These are phyloP conservation scores for Omphalotus guepiniiformis DNA, from an alignment of 768 basidiomycete genomes.

Conservation along the genomic window DNA sequence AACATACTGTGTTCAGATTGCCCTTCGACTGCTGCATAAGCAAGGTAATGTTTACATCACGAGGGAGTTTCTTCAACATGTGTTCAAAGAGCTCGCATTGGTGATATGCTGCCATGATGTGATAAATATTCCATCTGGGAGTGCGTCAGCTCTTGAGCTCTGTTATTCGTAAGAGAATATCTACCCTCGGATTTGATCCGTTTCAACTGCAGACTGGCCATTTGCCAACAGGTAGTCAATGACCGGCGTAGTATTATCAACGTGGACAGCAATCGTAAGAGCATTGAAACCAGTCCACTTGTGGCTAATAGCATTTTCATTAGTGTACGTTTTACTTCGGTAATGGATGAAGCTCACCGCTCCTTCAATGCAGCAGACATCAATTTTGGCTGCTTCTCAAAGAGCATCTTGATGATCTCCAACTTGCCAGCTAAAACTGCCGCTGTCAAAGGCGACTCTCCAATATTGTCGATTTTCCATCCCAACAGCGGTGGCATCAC, in stretches of 20 bases:
- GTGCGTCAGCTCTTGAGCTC: background rate
- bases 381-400: slow-evolving; percentile 36
- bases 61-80: slow-evolving; percentile 47
- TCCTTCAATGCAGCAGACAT: slow-evolving; percentile 38
- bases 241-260: slow-evolving; percentile 23
- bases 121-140: slow-evolving; percentile 54
- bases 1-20: slow-evolving; percentile 42
- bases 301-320: slow-evolving; percentile 25
- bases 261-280: slow-evolving; percentile 37
- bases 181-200: slow-evolving; percentile 40
- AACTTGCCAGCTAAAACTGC: slow-evolving; percentile 35
- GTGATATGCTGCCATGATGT: slow-evolving; percentile 34
- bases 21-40: slow-evolving; percentile 43
- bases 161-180: slow-evolving; percentile 9
- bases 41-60: slow-evolving; percentile 39
- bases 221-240: slow-evolving; percentile 50
- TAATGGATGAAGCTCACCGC: slow-evolving; percentile 28
- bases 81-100: slow-evolving; percentile 33
- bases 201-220: slow-evolving; percentile 39
- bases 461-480: slow-evolving; percentile 40
- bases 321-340: slow-evolving; percentile 6
- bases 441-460: slow-evolving; percentile 49
- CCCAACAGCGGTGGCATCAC: slow-evolving; percentile 48
- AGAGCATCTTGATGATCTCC: slow-evolving; percentile 41
- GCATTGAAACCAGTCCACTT: slow-evolving; percentile 44